Base-by-base conservation (phyloP, 768 basidiomycete species). In the Candolleomyces efflorescens region DNA sequence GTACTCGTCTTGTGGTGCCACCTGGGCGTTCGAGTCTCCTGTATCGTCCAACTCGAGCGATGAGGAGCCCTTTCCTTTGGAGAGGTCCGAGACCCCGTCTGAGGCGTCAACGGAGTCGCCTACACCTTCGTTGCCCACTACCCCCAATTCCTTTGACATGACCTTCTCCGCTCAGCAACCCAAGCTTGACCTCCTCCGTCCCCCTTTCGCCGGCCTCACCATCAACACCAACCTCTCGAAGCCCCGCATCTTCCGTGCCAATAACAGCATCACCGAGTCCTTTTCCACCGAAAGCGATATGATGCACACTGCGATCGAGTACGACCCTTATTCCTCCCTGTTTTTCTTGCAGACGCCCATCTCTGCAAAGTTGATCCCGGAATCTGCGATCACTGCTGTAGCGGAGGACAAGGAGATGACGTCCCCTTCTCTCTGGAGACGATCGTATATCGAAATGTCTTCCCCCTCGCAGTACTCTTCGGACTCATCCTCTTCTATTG, bases 301-400 rank as follows among this genome's bases (percentile, higher is more conserved):
- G 62, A 88, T 90, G 87, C 87, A 86, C 58, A 90, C 88, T 18
- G 88, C 88, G 39, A 82, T 88, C 49, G 88, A 89, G 69, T 79
- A 81, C 55, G 84, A 81, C 54, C 77, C 79, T 12, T 84, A 82
- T 63, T 78, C 81, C 17, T 83, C 83, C 0, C 79, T 81, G 55
- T 84, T 81, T 62, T 84, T 79, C 63, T 70, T 83, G 54, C 73
- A 74, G 54, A 79, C 77, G 38, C 74, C 80, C 2, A 67, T 73
- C 38, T 75, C 77, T 65, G 65, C 64, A 23, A 75, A 73, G 54
- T 67, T 74, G 51, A 65, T 66, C 61, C 76, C 71, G 63, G 59
- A 69, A 22, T 71, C 73, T 39, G 72, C 75, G 6, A 65, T 75
- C 48, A 78, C 79, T 12, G 73, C 72, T 12, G 73, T 71, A n/a